phyloP scores from a whole-genome alignment of 768 basidiomycete genomes.

The Russula brevipes region DNA sequence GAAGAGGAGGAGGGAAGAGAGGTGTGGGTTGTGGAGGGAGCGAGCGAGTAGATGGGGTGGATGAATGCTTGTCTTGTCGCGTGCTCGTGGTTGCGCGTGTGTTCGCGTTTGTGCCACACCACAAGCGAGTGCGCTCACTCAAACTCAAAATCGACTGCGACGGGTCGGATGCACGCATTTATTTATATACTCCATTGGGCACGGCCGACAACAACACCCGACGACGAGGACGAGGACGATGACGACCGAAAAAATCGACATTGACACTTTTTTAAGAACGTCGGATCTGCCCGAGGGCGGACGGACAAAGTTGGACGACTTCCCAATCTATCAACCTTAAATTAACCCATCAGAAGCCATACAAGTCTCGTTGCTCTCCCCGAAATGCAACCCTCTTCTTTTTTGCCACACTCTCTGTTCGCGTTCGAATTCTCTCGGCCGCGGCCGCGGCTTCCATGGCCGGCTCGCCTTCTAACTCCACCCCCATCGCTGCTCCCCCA shows the following conservation, averaged over 20 bases:
- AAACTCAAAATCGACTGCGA: background rate
- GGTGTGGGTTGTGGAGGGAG: background rate
- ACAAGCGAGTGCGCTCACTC: no score
- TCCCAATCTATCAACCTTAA: constrained; percentile 1
- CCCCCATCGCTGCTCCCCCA: constrained; percentile 31
- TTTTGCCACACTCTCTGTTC: constrained; percentile 36
- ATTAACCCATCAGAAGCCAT: constrained; percentile 53
- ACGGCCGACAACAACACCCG: background rate
- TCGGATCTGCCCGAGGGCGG: constrained; percentile 1
- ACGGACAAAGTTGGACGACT: background rate
- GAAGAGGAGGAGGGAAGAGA: background rate
- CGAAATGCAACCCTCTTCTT: constrained; percentile 68
- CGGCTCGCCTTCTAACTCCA: constrained; percentile 39
- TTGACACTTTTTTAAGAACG: constrained; percentile 1
- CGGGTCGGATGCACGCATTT: background rate
- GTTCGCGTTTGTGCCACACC: no score
- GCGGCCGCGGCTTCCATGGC: constrained; percentile 7
- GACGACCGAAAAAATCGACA: background rate
- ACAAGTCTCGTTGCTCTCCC: constrained; percentile 63
- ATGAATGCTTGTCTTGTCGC: background rate
- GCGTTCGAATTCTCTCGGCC: constrained; percentile 15
- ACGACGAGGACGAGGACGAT: background rate
- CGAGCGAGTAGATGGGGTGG: background rate
- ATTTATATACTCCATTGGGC: background rate
- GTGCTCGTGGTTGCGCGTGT: no score